Evolutionary conservation across 805 yeast genomes (phyloP).

Genomic region (Phaffomyces opuntiae): DNA sequence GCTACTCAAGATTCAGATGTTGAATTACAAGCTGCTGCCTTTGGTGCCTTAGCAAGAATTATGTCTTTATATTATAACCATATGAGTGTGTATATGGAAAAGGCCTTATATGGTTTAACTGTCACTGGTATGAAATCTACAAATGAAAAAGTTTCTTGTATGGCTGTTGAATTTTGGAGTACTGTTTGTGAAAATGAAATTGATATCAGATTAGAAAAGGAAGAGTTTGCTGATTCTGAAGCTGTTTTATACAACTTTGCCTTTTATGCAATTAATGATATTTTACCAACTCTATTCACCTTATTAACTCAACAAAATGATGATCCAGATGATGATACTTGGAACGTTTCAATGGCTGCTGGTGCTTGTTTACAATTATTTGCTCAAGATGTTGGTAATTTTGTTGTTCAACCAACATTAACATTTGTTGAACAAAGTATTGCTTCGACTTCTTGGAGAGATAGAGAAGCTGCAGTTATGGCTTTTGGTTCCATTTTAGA

Average conservation of each 20-base stretch:
- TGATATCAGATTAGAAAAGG: conserved; percentile 64
- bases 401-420: conserved; percentile 79
- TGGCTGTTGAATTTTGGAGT: conserved; percentile 99
- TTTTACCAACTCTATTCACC: conserved; percentile 77
- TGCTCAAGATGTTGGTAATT: conserved; percentile 84
- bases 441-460: conserved; percentile 60
- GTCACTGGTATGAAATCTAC: conserved; percentile 83
- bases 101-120: conserved; percentile 85
- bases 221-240: conserved; percentile 48
- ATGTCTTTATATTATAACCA: conserved; percentile 82
- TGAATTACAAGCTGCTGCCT: conserved; percentile 88
- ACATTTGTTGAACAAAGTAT: conserved; percentile 77
- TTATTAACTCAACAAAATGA: conserved; percentile 85
- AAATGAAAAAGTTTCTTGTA: conserved; percentile 85
- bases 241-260: conserved; percentile 74
- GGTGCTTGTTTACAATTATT: conserved; percentile 93
- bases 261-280: conserved; percentile 71
- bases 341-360: conserved; percentile 98
- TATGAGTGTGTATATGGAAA: conserved; percentile 96
- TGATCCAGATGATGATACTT: conserved; percentile 90
- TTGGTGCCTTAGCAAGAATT: conserved; percentile 89
- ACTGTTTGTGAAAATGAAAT: conserved; percentile 98
- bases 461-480: conserved; percentile 97
- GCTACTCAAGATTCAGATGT: conserved; percentile 86
- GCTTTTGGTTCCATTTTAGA: conserved; percentile 96